Conservation (phyloP, 805 yeast species). For the Groenewaldozyma tartarivorans region DNA sequence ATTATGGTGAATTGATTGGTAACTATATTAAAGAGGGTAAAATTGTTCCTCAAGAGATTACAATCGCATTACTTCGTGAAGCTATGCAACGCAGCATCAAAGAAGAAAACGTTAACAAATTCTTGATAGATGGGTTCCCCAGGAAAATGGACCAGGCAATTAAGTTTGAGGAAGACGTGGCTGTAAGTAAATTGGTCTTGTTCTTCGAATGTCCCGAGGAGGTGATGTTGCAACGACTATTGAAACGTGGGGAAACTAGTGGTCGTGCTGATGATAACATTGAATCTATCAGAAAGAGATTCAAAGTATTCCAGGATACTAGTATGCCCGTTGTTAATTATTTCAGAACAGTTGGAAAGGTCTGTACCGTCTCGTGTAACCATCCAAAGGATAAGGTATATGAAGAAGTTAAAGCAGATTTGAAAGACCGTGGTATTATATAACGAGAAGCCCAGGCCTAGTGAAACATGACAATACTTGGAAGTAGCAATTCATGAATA, state of each 20-base stretch:
- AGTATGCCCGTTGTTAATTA: slow-evolving; percentile 90
- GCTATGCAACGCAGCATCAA: slow-evolving; percentile 49
- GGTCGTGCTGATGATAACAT: slow-evolving; percentile 92
- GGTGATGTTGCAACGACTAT: slow-evolving; percentile 77
- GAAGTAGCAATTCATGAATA: no score
- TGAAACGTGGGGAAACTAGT: slow-evolving; percentile 88
- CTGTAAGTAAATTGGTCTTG: slow-evolving; percentile 28
- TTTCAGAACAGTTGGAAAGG: slow-evolving; percentile 61
- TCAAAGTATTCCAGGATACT: slow-evolving; percentile 75
- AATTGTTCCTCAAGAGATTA: slow-evolving; percentile 90
- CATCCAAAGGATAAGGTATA: slow-evolving; percentile 75
- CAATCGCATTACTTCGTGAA: slow-evolving; percentile 70
- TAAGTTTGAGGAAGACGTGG: slow-evolving; percentile 70
- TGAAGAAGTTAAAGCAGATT: slow-evolving; percentile 53
- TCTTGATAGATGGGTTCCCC: slow-evolving; percentile 93
- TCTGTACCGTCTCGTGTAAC: slow-evolving; percentile 70
- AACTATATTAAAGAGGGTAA: slow-evolving; percentile 76
- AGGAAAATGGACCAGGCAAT: slow-evolving; percentile 97
- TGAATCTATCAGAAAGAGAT: slow-evolving; percentile 84
- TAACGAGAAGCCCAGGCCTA: no score
- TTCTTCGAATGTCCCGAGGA: slow-evolving; percentile 53
- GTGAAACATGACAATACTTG: no score
- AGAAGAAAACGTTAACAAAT: slow-evolving; percentile 47
- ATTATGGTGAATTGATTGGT: slow-evolving; percentile 78
- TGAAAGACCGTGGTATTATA: slow-evolving; percentile 31